Evolutionary conservation across 495 filamentous ascomycete species (phyloP).

Genomic region (Pseudevernia furfuracea): DNA sequence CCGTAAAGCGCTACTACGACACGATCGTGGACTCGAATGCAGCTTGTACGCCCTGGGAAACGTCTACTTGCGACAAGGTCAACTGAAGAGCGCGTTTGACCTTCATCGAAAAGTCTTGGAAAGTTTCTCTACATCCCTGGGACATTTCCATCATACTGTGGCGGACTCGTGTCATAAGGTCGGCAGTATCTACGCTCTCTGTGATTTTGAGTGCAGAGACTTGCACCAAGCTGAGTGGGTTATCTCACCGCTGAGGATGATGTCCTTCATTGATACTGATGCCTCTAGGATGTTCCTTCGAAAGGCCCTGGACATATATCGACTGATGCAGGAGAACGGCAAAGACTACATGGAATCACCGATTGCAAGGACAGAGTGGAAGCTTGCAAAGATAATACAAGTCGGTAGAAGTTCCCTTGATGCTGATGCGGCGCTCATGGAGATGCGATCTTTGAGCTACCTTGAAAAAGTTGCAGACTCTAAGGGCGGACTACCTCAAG

Average conservation of each 20-base stretch:
- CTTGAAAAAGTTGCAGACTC: background rate
- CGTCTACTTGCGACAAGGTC: slow-evolving; percentile 4
- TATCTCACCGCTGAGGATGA: background rate
- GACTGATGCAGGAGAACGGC: background rate
- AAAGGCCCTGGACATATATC: slow-evolving; percentile 1
- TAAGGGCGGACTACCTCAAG: background rate
- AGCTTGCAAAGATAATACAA: slow-evolving; percentile 2
- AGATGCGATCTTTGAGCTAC: background rate
- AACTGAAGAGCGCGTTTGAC: background rate
- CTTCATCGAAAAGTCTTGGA: slow-evolving; percentile 1
- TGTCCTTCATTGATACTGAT: background rate
- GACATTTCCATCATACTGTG: slow-evolving; percentile 1
- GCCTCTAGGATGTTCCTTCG: background rate
- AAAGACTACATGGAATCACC: background rate
- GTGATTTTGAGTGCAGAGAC: background rate
- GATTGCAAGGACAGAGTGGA: slow-evolving; percentile 4
- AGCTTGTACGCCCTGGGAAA: background rate
- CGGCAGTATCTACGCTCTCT: background rate
- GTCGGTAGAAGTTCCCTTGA: background rate
- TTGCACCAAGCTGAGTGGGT: slow-evolving; percentile 1
- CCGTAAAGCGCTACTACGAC: background rate
- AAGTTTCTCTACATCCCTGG: background rate
- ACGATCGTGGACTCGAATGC: slow-evolving; percentile 5
- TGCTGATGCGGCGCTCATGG: slow-evolving; percentile 5
- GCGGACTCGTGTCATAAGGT: slow-evolving; percentile 2